Evolutionary conservation across 305 asterid species (phyloP), one percentile per base, ranked within the genome.

Genomic region (Fraxinus velutina): DNA sequence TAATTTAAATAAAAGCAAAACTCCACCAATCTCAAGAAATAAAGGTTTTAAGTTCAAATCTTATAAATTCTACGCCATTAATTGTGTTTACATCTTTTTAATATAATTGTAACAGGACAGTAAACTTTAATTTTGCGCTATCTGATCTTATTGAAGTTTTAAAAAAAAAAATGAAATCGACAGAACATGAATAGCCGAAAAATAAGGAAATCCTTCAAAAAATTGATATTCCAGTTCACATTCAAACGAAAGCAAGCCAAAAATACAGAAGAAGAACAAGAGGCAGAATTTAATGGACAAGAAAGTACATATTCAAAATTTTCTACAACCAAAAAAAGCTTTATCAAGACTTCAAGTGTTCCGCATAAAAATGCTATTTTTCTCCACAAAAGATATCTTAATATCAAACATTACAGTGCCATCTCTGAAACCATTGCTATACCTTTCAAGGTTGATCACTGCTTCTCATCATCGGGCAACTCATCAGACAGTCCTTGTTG

Each of bases 401-500:
- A 72, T 30, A 75, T 55, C 66, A 13, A 34, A 60, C 80, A 32
- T n/a, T 27, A 68, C 44, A 76, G 68, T 77, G 19, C 50, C 47
- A 7, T 39, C 77, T n/a, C 75, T 78, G 36, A 62, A 62, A 62
- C 71, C 29, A 62, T 21, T 62, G n/a, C 24, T 10, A 75, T 42
- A 52, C 39, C 66, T 70, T 19, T 71, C 72, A 22, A 75, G 74
- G 60, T 71, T 74, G 60, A 86, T 84, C 84, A 90, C 88, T 87
- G 90, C 19, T 81, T 86, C 83, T 90, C 93, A 22, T 90, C 93
- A 57, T 89, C 91, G 4, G 88, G 83, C 55, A 84, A 78, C 81
- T 91, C 93, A 78, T 93, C 97, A 27, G 85, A 92, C 5, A 92
- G 81, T 78, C 91, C 97, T 60, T 93, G 89, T 82, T 93, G 97